These are phyloP conservation scores for Dimargaris cristalligena DNA, from an alignment of 192 early-diverging fungal genomes.

Conservation along the genomic window DNA sequence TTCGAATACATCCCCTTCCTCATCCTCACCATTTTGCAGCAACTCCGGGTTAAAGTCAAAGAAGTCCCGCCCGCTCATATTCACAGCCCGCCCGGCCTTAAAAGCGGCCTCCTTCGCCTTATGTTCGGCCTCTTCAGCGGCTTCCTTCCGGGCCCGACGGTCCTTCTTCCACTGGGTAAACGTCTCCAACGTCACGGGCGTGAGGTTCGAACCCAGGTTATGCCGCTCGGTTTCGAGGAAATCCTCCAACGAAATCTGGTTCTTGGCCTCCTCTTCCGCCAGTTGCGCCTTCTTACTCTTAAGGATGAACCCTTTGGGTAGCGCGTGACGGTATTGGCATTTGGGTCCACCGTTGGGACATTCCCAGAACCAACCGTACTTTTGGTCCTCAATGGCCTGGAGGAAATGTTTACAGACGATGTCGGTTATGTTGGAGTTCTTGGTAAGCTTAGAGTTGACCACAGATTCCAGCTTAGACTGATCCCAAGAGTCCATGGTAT, in stretches of 20 bases:
- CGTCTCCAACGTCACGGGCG: constrained; percentile 84
- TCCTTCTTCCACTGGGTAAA: constrained; percentile 89
- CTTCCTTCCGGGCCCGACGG: constrained; percentile 51
- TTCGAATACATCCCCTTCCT: constrained; percentile 68
- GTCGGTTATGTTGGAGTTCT: no score
- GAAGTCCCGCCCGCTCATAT: constrained; percentile 92
- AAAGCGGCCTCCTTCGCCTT: constrained; percentile 68
- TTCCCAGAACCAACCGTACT: constrained; percentile 99
- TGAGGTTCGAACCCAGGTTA: constrained; percentile 76
- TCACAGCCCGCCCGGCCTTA: constrained; percentile 75
- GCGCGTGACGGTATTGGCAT: constrained; percentile 93
- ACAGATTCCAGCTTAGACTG: constrained; percentile 80
- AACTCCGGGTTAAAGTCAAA: constrained; percentile 95
- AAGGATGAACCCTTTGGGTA: constrained; percentile 90
- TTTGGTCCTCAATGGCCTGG: constrained; percentile 84
- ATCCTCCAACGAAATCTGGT: constrained; percentile 85
- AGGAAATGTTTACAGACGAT: constrained; percentile 99
- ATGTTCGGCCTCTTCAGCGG: constrained; percentile 40
- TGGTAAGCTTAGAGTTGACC: constrained; percentile 66
- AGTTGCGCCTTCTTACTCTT: constrained; percentile 81
- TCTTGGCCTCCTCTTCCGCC: constrained; percentile 55
- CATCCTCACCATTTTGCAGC: constrained; percentile 54
- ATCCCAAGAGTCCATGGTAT: constrained; percentile 96
- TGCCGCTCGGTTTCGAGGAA: constrained; percentile 98
- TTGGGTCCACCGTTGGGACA: constrained; percentile 86